Evolutionary conservation across 1,284 basidiomycete species (phyloP), one percentile per base, ranked within the genome.

Genomic region (Thelephora terrestris): DNA sequence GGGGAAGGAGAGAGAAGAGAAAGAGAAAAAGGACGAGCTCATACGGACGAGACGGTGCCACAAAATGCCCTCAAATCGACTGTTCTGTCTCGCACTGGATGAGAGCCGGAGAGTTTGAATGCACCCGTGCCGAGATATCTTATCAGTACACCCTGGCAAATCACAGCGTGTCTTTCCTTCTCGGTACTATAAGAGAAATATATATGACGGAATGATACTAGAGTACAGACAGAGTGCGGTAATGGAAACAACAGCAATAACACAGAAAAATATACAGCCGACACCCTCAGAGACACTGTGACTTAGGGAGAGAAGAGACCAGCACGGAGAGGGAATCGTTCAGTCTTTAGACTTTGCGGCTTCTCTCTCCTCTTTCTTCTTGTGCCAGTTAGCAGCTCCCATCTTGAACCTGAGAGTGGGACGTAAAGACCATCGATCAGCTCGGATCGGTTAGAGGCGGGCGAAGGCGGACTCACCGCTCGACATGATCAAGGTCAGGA

Each of bases 381-480:
- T 76, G 64, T 83, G 84, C 84, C 84, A 88, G 66, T 86, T 87
- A 40, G 75, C 58, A 2, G 85, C 83, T 20, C 85, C 85, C 47
- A 74, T 59, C 64, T 82, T 86, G 69, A 87, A 87, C 61, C 84
- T 87, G 52, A 27, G 43, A 52, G 53, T 49, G 51, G 49, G 27
- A 43, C 45, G 47, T 25, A 39, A 43, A 50, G 43, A 47, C 40
- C 7, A 49, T 29, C 18, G 50, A 9, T 37, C 35, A 37, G 21
- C 47, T 43, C 49, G 36, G 12, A 46, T 23, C 39, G 32, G 46
- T 23, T 37, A 42, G 34, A 43, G 20, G 42, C 48, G 32, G 44
- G 44, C 34, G 36, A 39, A 36, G 38, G 36, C 50, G 45, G 50
- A 55, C 73, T 57, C 61, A 86, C 85, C 85, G 72, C 48, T 85